Conservation (phyloP, 257 asterid species). For the Gynochthodes officinalis region DNA sequence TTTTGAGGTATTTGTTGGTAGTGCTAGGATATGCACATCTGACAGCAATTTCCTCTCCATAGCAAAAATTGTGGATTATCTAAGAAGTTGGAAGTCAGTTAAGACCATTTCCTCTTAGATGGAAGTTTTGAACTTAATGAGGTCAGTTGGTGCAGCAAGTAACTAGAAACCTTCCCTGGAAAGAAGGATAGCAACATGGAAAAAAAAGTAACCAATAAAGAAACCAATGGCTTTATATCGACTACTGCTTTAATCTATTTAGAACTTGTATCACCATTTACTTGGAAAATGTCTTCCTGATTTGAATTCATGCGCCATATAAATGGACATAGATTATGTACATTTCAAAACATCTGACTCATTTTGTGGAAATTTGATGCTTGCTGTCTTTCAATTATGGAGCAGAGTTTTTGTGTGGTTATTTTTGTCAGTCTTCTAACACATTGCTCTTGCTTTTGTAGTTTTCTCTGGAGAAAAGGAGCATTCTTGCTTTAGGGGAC, state of each 20-base stretch:
- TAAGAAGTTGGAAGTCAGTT: neutral
- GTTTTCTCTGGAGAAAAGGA: slow-evolving; percentile 84
- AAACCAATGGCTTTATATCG: neutral
- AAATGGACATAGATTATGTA: neutral
- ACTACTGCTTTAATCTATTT: neutral
- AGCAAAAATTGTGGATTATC: neutral
- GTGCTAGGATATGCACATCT: neutral
- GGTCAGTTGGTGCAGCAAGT: neutral
- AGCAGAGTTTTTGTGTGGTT: slow-evolving; percentile 1
- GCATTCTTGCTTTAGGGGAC: slow-evolving; percentile 94
- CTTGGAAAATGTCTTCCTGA: neutral
- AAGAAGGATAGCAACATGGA: neutral
- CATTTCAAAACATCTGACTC: neutral
- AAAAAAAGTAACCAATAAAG: neutral
- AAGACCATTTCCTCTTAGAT: neutral
- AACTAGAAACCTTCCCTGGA: neutral
- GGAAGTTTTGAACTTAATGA: neutral
- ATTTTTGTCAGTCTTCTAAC: slow-evolving; percentile 6
- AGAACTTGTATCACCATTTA: neutral
- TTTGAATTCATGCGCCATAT: neutral
- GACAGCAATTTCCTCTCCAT: neutral
- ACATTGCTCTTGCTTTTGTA: slow-evolving; percentile 28
- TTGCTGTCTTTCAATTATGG: neutral
- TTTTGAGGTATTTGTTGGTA: neutral
- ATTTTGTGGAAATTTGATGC: neutral